Evolutionary conservation across 192 early-diverging fungal genomes (phyloP).

Genomic region (Gorgonomyces haynaldii): DNA sequence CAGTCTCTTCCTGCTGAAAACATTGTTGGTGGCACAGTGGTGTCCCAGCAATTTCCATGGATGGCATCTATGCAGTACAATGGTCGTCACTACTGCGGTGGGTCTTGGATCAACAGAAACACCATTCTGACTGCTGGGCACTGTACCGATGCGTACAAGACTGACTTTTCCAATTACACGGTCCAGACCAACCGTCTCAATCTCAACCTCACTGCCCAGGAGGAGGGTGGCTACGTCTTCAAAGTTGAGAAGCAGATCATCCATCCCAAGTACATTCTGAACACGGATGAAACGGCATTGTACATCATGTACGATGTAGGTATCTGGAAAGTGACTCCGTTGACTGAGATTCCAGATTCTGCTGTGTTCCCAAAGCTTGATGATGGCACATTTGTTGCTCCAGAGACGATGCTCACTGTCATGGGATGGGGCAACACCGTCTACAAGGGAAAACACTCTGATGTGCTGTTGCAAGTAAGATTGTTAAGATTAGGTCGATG

Average conservation of each 20-base stretch:
- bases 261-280: not conserved
- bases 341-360: not conserved
- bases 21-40: no score
- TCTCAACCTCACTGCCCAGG: not conserved
- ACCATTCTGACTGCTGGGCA: not conserved
- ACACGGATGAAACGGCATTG: not conserved
- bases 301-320: not conserved
- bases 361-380: not conserved
- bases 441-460: not conserved
- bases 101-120: not conserved
- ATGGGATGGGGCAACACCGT: not conserved
- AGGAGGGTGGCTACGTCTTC: not conserved
- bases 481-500: not conserved
- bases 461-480: no score
- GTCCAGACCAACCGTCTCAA: not conserved
- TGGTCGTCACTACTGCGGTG: not conserved
- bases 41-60: not conserved
- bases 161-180: not conserved
- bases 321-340: not conserved
- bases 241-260: not conserved
- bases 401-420: not conserved
- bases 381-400: not conserved
- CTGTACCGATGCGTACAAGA: not conserved
- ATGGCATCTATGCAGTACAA: not conserved
- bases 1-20: no score